Conservation (phyloP, 1,139 yeast species). For the Wickerhamomyces sp. region DNA sequence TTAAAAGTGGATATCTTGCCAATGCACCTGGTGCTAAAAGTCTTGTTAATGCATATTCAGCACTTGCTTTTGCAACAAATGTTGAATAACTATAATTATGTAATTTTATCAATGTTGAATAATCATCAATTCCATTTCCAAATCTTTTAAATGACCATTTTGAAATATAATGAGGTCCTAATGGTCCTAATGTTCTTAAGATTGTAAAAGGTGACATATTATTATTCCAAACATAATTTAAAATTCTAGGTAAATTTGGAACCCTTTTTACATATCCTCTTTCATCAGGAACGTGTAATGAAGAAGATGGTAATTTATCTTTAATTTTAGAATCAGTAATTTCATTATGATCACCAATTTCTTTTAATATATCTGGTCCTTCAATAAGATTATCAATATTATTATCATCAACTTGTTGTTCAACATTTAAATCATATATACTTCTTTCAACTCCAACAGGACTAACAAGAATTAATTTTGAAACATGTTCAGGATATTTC, state of each 20-base stretch:
- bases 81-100: conserved; percentile 59
- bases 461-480: conserved; percentile 67
- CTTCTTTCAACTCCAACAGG: conserved; percentile 90
- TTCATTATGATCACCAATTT: conserved; percentile 17
- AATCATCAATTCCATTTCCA: conserved; percentile 25
- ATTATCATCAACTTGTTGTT: no score
- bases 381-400: conserved; percentile 9
- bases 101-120: conserved; percentile 23
- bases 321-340: conserved; percentile 10
- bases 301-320: conserved; percentile 13
- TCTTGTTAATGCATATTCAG: conserved; percentile 62
- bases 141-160: conserved; percentile 50
- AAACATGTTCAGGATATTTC: conserved; percentile 65
- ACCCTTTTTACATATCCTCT: conserved; percentile 24
- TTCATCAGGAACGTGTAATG: conserved; percentile 20
- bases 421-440: conserved; percentile 40
- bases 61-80: conserved; percentile 55
- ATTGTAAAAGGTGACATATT: conserved; percentile 40
- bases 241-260: conserved; percentile 18
- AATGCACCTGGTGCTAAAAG: conserved; percentile 70
- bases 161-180: conserved; percentile 54
- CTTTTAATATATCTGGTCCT: conserved; percentile 39
- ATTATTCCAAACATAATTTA: conserved; percentile 23
- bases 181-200: conserved; percentile 50
- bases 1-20: conserved; percentile 71